Conservation (phyloP, 805 yeast genomes). For the Monosporozyma servazzii region DNA sequence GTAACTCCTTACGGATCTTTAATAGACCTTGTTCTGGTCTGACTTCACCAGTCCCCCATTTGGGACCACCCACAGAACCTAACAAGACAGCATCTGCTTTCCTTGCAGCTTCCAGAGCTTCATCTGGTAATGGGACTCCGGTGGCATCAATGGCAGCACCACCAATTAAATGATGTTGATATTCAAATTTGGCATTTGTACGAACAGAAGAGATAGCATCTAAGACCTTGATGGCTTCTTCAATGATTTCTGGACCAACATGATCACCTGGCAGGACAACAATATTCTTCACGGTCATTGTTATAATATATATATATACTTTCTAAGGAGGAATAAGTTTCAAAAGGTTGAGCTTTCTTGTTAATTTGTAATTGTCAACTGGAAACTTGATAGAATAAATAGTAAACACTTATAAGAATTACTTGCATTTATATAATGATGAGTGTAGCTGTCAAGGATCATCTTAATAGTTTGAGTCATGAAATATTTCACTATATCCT, state of each 20-base stretch:
- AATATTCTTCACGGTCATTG: constrained; percentile 44
- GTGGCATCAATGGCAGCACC: constrained; percentile 98
- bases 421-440: neutral
- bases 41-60: constrained; percentile 95
- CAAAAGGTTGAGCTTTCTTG: neutral
- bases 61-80: constrained; percentile 99
- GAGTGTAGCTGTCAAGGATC: neutral
- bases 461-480: neutral
- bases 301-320: neutral
- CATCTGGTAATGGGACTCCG: constrained; percentile 85
- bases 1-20: constrained; percentile 88
- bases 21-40: constrained; percentile 97
- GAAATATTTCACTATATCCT: neutral
- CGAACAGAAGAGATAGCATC: constrained; percentile 59
- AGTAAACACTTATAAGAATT: neutral
- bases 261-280: constrained; percentile 95
- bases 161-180: constrained; percentile 81
- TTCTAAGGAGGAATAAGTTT: constrained; percentile 10
- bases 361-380: neutral
- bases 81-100: constrained; percentile 87
- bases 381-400: neutral
- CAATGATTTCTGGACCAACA: constrained; percentile 84
- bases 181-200: constrained; percentile 55
- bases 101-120: constrained; percentile 72
- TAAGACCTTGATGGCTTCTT: constrained; percentile 87